Evolutionary conservation across 805 yeast species (phyloP).

Genomic region (Brettanomyces anomalus): DNA sequence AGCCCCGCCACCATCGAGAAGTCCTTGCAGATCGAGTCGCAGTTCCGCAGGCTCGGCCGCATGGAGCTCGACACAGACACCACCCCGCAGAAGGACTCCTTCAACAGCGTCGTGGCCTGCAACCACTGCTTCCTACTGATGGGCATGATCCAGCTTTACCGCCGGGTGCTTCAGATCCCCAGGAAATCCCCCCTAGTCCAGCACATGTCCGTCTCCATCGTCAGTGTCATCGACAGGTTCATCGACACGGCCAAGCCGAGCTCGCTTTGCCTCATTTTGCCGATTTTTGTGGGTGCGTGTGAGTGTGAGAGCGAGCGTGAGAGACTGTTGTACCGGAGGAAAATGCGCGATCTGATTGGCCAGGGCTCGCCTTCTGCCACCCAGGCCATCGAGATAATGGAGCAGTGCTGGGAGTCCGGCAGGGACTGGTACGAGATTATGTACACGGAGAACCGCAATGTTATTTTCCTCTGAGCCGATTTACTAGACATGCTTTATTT

Average conservation of each 20-base stretch:
- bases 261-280: conserved; percentile 47
- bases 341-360: conserved; percentile 33
- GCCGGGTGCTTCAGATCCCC: conserved; percentile 45
- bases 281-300: conserved; percentile 50
- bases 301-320: conserved; percentile 34
- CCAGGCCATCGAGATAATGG: conserved; percentile 31
- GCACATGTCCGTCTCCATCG: conserved; percentile 34
- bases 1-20: conserved; percentile 18
- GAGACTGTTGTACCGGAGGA: conserved; percentile 28
- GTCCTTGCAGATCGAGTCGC: conserved; percentile 33
- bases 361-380: conserved; percentile 31
- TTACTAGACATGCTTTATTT: no score
- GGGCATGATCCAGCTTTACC: conserved; percentile 46
- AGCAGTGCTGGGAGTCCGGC: conserved; percentile 44
- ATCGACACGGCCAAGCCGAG: conserved; percentile 37
- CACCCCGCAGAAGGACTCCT: conserved; percentile 6
- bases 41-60: conserved; percentile 21
- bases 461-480: conserved; percentile 31
- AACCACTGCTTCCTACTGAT: conserved; percentile 44
- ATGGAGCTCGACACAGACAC: conserved; percentile 5
- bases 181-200: conserved; percentile 38
- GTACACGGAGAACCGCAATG: conserved; percentile 30
- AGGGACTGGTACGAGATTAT: conserved; percentile 45
- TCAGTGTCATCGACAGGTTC: conserved; percentile 26
- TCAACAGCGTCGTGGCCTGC: conserved; percentile 31